Evolutionary conservation across 1,139 yeast genomes (phyloP).

Genomic region (Sugiyamaella xylanicola): DNA sequence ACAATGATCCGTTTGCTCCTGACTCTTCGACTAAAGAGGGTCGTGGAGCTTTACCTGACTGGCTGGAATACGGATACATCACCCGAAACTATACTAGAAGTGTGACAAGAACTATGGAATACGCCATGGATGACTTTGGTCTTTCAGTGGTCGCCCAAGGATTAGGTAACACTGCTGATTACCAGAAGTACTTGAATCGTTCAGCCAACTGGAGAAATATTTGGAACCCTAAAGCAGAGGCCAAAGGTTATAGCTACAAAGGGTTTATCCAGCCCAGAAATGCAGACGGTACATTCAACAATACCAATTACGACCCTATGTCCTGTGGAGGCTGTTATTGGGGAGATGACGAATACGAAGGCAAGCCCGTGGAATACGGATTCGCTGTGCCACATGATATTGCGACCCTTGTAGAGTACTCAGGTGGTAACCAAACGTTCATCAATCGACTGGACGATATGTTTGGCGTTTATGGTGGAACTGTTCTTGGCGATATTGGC

Average conservation of each 20-base stretch:
- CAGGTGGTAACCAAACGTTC: slow-evolving; percentile 42
- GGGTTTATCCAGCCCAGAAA: slow-evolving; percentile 47
- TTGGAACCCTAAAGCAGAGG: slow-evolving; percentile 44
- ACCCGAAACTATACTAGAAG: slow-evolving; percentile 38
- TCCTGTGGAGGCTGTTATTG: slow-evolving; percentile 24
- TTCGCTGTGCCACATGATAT: slow-evolving; percentile 45
- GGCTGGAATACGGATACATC: slow-evolving; percentile 21
- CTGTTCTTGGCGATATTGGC: slow-evolving; percentile 21
- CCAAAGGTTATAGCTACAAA: slow-evolving; percentile 39
- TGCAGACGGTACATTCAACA: slow-evolving; percentile 41
- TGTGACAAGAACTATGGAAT: slow-evolving; percentile 47
- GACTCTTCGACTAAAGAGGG: slow-evolving; percentile 23
- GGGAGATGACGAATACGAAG: slow-evolving; percentile 23
- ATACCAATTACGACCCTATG: slow-evolving; percentile 33
- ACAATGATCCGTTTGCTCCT: slow-evolving; percentile 20
- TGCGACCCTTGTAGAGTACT: slow-evolving; percentile 37
- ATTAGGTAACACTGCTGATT: slow-evolving; percentile 36
- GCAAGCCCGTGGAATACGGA: slow-evolving; percentile 38
- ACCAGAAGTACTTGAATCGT: slow-evolving; percentile 42
- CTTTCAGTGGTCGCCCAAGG: slow-evolving; percentile 45
- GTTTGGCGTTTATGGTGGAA: slow-evolving; percentile 35
- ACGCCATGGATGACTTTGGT: slow-evolving; percentile 47
- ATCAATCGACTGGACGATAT: slow-evolving; percentile 44
- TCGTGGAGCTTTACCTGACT: slow-evolving; percentile 23
- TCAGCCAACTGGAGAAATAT: slow-evolving; percentile 47